These are phyloP conservation scores for Martiniozyma abietophila DNA, from an alignment of 805 yeast genomes.

Conservation along the genomic window DNA sequence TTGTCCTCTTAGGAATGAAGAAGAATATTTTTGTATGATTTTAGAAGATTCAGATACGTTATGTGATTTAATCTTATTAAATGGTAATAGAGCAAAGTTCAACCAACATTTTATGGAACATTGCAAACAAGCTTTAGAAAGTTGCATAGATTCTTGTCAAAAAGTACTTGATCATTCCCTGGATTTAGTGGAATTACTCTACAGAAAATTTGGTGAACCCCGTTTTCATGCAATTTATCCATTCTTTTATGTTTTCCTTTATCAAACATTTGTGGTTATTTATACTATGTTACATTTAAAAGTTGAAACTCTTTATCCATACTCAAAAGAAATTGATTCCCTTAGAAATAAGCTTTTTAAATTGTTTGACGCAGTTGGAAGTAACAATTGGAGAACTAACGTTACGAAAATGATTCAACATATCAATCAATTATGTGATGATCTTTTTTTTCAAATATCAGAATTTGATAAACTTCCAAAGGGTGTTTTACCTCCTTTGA, in stretches of 20 bases:
- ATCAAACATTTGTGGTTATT: conserved; percentile 43
- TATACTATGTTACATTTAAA: conserved; percentile 40
- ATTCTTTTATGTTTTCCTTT: conserved; percentile 38
- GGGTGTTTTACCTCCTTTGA: no score
- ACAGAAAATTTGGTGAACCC: conserved; percentile 19
- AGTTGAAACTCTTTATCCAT: conserved; percentile 23
- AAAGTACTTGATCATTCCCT: conserved; percentile 30
- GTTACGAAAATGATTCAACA: conserved; percentile 25
- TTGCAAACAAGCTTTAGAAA: conserved; percentile 28
- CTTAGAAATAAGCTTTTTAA: conserved; percentile 23
- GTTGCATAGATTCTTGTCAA: conserved; percentile 29
- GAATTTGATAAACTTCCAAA: no score
- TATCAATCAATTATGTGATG: conserved; percentile 26
- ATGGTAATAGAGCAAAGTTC: conserved; percentile 42
- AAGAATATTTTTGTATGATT: conserved; percentile 21
- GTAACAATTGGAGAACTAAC: conserved; percentile 22
- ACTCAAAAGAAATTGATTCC: conserved; percentile 19
- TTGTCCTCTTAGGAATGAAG: conserved; percentile 16
- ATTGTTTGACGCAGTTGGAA: conserved; percentile 22
- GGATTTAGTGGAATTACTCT: conserved; percentile 27
- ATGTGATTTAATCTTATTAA: conserved; percentile 37
- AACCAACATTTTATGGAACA: conserved; percentile 41
- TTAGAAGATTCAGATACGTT: conserved; percentile 30
- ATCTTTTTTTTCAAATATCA: conserved; percentile 19
- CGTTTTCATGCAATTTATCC: conserved; percentile 34